Conservation (phyloP, 192 early-diverging fungal species). For the Backusella psychrophila region DNA sequence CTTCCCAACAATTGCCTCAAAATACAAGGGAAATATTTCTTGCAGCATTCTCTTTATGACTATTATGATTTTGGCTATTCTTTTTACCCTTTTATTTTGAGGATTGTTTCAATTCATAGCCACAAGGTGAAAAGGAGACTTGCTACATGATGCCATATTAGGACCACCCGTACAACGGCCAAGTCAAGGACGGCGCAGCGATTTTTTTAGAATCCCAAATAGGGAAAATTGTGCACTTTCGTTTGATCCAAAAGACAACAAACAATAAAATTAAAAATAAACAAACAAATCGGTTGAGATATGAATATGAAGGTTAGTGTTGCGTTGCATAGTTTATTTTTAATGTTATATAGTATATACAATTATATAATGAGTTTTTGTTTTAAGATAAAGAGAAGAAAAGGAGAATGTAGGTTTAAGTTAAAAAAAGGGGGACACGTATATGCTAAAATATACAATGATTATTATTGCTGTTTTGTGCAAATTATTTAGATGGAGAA, state of each 20-base stretch:
- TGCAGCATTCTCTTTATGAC: neutral
- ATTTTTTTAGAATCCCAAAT: neutral
- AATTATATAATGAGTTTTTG: neutral
- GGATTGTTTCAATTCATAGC: neutral
- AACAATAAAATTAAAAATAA: slow-evolving; percentile 8
- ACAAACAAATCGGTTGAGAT: slow-evolving; percentile 1
- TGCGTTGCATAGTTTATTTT: slow-evolving; percentile 1
- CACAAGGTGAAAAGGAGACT: neutral
- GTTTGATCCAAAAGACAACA: neutral
- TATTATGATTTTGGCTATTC: neutral
- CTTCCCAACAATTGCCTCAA: neutral
- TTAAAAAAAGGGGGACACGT: neutral
- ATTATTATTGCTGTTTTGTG: neutral
- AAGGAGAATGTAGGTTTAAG: neutral
- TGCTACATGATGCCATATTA: neutral
- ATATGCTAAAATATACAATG: slow-evolving; percentile 3
- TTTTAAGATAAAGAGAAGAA: neutral
- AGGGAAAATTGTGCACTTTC: neutral
- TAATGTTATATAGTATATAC: neutral
- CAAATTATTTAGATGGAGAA: neutral
- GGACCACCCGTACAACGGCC: neutral
- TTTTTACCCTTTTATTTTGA: neutral
- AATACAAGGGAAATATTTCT: neutral
- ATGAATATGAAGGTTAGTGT: neutral
- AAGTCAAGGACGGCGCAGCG: neutral